A percentile compares a stretch with the other conserved stretches of the same genome.
These are phyloP conservation scores for Symmetrospora coprosmae DNA, from an alignment of 768 basidiomycete species.

Conservation along the genomic window DNA sequence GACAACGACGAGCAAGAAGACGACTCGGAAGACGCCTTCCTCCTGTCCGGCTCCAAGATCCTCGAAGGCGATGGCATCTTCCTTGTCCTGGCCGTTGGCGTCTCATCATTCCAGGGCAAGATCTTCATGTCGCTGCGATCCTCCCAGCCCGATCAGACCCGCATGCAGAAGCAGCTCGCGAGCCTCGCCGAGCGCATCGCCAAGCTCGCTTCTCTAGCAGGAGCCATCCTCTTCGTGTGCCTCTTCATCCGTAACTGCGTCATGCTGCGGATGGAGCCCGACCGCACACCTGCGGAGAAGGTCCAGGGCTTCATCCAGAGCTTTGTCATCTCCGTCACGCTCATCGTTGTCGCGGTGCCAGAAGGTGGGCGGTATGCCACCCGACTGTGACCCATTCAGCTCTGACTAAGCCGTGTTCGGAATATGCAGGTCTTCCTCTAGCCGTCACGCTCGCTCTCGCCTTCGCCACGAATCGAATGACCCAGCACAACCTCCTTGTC, in stretches of 20 bases:
- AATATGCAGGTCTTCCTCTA: conserved; percentile 12
- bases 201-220: conserved; percentile 10
- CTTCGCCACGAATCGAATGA: conserved; percentile 23
- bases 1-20: not conserved
- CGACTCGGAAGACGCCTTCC: not conserved
- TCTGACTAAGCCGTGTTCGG: not conserved
- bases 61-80: conserved; percentile 10
- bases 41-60: conserved; percentile 18
- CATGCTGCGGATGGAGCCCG: conserved; percentile 13
- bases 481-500: conserved; percentile 19
- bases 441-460: conserved; percentile 21
- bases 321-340: conserved; percentile 20
- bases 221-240: conserved; percentile 12
- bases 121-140: conserved; percentile 23
- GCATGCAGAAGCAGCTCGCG: conserved; percentile 22
- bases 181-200: conserved; percentile 18
- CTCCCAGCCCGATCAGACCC: conserved; percentile 18
- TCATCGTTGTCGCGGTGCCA: conserved; percentile 18
- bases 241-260: conserved; percentile 14
- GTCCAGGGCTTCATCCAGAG: conserved; percentile 12
- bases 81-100: conserved; percentile 17
- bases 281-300: conserved; percentile 20
- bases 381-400: not conserved
- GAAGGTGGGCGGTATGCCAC: not conserved
- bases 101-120: conserved; percentile 14